phyloP scores from a whole-genome alignment of 805 yeast genomes.

The Candida bentonensis region DNA sequence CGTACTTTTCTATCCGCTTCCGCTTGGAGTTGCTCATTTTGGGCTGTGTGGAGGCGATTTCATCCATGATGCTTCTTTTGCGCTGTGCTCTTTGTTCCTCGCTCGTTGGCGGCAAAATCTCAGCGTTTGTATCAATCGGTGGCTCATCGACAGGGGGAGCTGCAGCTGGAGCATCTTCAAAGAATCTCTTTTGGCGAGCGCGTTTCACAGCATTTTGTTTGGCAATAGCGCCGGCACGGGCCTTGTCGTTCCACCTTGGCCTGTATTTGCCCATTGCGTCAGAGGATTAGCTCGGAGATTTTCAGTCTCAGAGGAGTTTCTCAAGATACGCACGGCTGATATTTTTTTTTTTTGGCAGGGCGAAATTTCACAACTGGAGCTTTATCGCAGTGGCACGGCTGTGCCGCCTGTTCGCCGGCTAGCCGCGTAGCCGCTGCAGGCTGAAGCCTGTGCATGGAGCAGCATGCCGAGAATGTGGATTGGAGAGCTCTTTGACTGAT shows the following conservation, averaged over 20 bases:
- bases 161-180: conserved; percentile 15
- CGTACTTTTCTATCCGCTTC: conserved; percentile 79
- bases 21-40: conserved; percentile 57
- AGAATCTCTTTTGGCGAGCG: conserved; percentile 58
- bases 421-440: too few species aligned
- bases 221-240: conserved; percentile 71
- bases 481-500: too few species aligned
- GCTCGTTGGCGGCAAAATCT: conserved; percentile 46
- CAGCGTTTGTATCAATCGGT: conserved; percentile 41
- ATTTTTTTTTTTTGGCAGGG: not conserved
- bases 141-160: conserved; percentile 6
- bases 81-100: conserved; percentile 48
- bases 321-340: conserved; percentile 2
- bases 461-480: too few species aligned
- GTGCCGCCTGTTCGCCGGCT: too few species aligned
- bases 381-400: too few species aligned
- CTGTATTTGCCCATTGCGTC: conserved; percentile 67
- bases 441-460: too few species aligned
- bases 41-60: conserved; percentile 38
- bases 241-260: conserved; percentile 70
- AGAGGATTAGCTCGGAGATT: not conserved
- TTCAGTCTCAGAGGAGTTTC: too few species aligned
- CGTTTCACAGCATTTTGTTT: conserved; percentile 56
- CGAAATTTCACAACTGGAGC: too few species aligned
- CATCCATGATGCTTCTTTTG: conserved; percentile 30